A percentile compares a stretch with the other conserved stretches of the same genome.
Evolutionary conservation across 208 protist genomes (phyloP).

Genomic region (Wallacemonas sp.): DNA sequence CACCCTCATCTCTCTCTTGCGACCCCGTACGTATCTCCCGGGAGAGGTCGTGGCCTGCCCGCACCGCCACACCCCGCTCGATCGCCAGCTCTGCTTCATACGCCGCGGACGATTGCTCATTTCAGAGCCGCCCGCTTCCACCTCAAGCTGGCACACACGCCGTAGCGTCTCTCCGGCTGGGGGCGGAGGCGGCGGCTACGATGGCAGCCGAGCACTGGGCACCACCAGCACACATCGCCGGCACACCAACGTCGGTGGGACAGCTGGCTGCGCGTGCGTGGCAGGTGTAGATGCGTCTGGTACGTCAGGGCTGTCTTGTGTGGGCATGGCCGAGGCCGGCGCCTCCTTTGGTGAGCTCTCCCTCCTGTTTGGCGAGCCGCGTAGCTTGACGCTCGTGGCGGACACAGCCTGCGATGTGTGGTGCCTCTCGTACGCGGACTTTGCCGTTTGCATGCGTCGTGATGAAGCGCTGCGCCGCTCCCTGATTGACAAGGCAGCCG

Average conservation of each 20-base stretch:
- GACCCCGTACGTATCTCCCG: conserved; percentile 68
- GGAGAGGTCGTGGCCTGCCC: conserved; percentile 78
- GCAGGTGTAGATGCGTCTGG: conserved; percentile 15
- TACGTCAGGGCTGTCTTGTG: conserved; percentile 16
- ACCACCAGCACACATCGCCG: no score
- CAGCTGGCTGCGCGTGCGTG: neutral
- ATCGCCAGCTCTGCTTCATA: conserved; percentile 79
- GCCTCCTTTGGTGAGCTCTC: conserved; percentile 85
- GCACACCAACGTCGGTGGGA: no score
- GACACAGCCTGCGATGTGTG: conserved; percentile 79
- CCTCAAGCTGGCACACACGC: no score
- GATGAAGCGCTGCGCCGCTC: conserved; percentile 64
- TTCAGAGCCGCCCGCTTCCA: conserved; percentile 48
- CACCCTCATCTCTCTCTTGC: conserved; percentile 65
- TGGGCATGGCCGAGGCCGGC: conserved; percentile 40
- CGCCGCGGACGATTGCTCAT: conserved; percentile 67
- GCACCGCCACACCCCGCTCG: conserved; percentile 29
- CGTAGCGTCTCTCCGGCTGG: no score
- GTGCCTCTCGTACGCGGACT: conserved; percentile 68
- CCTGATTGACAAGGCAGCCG: conserved; percentile 74
- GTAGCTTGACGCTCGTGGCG: conserved; percentile 62
- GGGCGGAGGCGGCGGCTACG: no score
- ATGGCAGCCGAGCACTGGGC: no score
- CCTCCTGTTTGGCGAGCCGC: conserved; percentile 81
- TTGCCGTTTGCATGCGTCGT: conserved; percentile 57